Conservation (phyloP, 2,329 filamentous ascomycete genomes). For the Sclerotinia sclerotiorum region DNA sequence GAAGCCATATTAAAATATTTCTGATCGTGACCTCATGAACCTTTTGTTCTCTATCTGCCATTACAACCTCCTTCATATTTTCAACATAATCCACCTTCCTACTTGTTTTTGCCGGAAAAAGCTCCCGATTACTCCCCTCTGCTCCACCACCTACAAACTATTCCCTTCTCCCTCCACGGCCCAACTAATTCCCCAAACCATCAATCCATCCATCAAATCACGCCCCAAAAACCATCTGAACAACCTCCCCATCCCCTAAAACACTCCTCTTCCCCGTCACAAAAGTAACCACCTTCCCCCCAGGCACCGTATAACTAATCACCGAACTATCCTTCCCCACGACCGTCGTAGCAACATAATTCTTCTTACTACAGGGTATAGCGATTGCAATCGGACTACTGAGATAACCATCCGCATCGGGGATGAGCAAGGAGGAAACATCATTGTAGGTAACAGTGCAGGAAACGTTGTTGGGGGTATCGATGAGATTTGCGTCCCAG, state of each 20-base stretch:
- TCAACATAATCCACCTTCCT: background rate
- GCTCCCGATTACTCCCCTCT: too few species aligned
- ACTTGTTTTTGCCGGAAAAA: too few species aligned
- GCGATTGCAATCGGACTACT: background rate
- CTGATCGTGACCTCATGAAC: background rate
- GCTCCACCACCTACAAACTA: background rate
- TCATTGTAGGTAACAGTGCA: background rate
- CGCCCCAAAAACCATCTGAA: constrained; percentile 1
- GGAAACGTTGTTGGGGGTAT: background rate
- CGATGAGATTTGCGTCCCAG: constrained; percentile 15
- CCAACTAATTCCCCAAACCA: too few species aligned
- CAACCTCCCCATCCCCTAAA: constrained; percentile 5
- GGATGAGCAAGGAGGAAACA: background rate
- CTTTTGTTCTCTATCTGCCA: background rate
- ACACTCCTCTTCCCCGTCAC: background rate
- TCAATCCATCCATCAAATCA: too few species aligned
- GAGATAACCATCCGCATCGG: background rate
- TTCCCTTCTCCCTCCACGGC: too few species aligned
- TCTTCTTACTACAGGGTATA: background rate
- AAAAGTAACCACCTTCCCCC: background rate
- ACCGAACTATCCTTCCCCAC: background rate
- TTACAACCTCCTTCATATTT: background rate
- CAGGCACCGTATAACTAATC: background rate
- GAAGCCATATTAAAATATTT: constrained; percentile 2
- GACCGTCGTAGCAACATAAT: background rate